Evolutionary conservation across 1,284 basidiomycete genomes (phyloP), one percentile per base, ranked within the genome.

Genomic region (Psilocybe mexicana): DNA sequence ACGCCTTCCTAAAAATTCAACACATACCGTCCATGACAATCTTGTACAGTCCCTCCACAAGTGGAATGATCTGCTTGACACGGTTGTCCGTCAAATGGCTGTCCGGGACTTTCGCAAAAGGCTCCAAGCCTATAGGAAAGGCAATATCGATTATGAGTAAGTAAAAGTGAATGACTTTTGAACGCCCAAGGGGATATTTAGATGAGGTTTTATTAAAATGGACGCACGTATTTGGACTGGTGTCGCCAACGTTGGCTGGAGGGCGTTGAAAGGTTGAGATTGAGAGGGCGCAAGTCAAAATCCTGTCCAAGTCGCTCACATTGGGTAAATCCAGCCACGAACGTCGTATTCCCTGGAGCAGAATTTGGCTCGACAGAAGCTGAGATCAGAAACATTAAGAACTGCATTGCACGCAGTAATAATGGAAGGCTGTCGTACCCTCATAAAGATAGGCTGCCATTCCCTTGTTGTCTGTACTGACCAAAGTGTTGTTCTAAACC

Each of bases 391-490:
- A 47, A 18, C 10, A 44, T 5, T 26, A 57, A 30, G 28, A n/a
- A 49, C 48, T 24, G 24, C 4, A 24, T 11, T 42, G 12, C 35
- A n/a, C 30, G 10, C 28, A 3, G 45, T 23, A 42, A 25, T 3
- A 46, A 33, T 35, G 11, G 38, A 40, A 40, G 38, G 14, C 23
- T 54, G 10, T 61, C 77, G 48, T 60, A 87, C 87, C 73, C 76
- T 92, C 90, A 61, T 90, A 92, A 12, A 92, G 67, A 69, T 83
- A 87, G 8, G 89, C 89, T 3, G 90, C 88, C 87, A 92, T 90
- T 25, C 90, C 90, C 69, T 92, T 92, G 74, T 92, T 92, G 70
- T 92, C 90, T 3, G 79, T 74, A 68, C 87, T 90, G 33, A 92
- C 80, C 8, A 92, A 75, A 0, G 90, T 91, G 61, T 91, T 92